These are phyloP conservation scores for Aspergillus persii DNA, from an alignment of 2,329 filamentous ascomycete species.

Conservation along the genomic window DNA sequence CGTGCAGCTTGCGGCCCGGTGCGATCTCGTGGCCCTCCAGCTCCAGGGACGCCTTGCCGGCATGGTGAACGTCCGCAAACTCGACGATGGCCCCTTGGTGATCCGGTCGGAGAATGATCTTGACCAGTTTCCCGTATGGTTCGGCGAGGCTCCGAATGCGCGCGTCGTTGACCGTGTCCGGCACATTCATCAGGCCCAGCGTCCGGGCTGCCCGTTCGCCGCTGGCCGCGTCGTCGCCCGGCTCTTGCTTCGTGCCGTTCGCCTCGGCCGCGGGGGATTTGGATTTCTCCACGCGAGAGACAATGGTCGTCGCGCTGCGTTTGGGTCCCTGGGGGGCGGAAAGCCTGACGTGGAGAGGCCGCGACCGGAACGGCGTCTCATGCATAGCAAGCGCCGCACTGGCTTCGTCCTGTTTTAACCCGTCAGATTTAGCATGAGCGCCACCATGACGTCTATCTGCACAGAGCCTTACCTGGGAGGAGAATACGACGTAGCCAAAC, in stretches of 20 bases:
- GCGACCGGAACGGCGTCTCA: conserved; percentile 65
- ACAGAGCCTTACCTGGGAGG: conserved; percentile 53
- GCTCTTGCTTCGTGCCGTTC: conserved; percentile 25
- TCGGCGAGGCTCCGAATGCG: conserved; percentile 73
- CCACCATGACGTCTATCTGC: background rate
- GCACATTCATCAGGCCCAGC: conserved; percentile 77
- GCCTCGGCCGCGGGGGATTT: conserved; percentile 37
- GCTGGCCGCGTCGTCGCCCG: conserved; percentile 42
- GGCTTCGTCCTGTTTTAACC: conserved; percentile 55
- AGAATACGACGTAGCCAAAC: conserved; percentile 76
- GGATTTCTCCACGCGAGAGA: conserved; percentile 38
- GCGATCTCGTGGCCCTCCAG: conserved; percentile 48
- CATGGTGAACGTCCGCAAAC: conserved; percentile 66
- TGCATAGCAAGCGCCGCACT: conserved; percentile 67
- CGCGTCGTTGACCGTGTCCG: conserved; percentile 88
- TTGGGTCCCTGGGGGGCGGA: conserved; percentile 45
- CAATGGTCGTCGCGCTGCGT: conserved; percentile 45
- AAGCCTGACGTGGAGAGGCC: conserved; percentile 65
- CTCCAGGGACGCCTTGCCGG: conserved; percentile 58
- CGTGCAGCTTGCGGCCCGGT: conserved; percentile 41
- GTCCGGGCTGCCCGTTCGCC: conserved; percentile 61
- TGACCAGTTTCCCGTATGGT: conserved; percentile 67
- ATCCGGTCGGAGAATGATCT: conserved; percentile 74
- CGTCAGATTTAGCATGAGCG: conserved; percentile 11
- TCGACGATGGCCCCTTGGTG: conserved; percentile 86